phyloP scores from a whole-genome alignment of 371 early-diverging fungal genomes.

The Thermomucor indicae-seudaticae region DNA sequence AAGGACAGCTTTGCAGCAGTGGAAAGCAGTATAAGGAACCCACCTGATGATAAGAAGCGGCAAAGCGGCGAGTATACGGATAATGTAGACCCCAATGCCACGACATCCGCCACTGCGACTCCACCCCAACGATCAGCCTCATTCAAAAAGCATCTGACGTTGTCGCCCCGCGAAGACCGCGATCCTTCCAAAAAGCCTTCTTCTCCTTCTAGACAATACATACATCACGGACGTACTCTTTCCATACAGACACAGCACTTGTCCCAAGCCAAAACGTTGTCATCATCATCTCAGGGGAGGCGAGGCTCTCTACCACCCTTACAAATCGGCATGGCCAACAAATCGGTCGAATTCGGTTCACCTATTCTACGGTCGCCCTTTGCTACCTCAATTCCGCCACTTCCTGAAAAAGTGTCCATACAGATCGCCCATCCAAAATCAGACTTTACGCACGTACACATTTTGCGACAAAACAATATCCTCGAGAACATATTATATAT shows the following conservation, averaged over 20 bases:
- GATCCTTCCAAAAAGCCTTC: no score
- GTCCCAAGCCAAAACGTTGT: neutral
- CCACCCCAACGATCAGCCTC: constrained; percentile 3
- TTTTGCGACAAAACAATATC: constrained; percentile 12
- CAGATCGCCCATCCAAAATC: constrained; percentile 19
- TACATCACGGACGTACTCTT: neutral
- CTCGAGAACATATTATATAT: constrained; percentile 44
- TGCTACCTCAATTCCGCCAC: constrained; percentile 11
- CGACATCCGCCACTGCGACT: constrained; percentile 2
- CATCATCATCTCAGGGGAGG: constrained; percentile 5
- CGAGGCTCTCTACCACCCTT: constrained; percentile 17
- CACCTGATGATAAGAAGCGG: neutral
- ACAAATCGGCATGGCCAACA: constrained; percentile 8
- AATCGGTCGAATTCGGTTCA: constrained; percentile 15
- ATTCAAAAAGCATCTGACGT: neutral
- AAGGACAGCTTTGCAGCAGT: neutral
- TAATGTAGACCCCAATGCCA: neutral
- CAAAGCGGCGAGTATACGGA: constrained; percentile 1
- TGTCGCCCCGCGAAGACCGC: neutral
- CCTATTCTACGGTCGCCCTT: constrained; percentile 17
- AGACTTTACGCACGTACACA: constrained; percentile 5
- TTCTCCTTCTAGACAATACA: no score
- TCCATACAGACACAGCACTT: neutral
- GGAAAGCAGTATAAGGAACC: neutral
- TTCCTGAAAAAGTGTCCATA: constrained; percentile 20